Percentiles rank a stretch among this genome's conserved stretches.
Conservation (phyloP, 2,329 filamentous ascomycete genomes). For the Delphinella strobiligena region DNA sequence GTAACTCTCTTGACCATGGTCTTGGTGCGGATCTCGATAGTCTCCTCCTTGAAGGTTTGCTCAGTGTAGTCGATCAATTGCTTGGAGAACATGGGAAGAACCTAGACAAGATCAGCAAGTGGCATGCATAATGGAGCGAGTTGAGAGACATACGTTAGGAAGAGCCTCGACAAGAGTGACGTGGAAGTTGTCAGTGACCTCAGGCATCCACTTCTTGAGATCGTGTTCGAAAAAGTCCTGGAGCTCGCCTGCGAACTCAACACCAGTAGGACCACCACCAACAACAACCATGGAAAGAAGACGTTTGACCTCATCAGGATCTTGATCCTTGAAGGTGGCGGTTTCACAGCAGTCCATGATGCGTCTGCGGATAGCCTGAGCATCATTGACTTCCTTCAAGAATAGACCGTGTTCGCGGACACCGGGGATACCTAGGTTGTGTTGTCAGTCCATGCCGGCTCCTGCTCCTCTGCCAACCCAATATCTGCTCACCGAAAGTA, state of each 20-base stretch:
- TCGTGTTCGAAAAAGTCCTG: constrained; percentile 99
- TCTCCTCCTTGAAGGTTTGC: constrained; percentile 97
- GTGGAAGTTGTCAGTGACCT: constrained; percentile 89
- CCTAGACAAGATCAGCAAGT: constrained; percentile 20
- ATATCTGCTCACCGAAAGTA: constrained; percentile 60
- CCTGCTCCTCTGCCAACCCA: background rate
- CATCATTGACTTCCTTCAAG: constrained; percentile 95
- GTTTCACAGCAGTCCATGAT: constrained; percentile 99
- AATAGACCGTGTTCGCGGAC: constrained; percentile 94
- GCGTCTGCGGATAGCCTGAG: constrained; percentile 90
- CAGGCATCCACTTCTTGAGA: constrained; percentile 94
- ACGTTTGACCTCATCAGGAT: constrained; percentile 75
- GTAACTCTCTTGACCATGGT: constrained; percentile 98
- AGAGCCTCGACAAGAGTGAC: constrained; percentile 96
- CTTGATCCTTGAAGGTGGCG: constrained; percentile 94
- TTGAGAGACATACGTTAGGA: constrained; percentile 51
- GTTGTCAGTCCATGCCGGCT: constrained; percentile 3
- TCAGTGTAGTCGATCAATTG: constrained; percentile 99
- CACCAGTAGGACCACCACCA: constrained; percentile 84
- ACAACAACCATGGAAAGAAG: constrained; percentile 91
- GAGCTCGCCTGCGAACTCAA: constrained; percentile 95
- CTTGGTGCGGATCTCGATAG: constrained; percentile 94
- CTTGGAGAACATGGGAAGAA: constrained; percentile 97
- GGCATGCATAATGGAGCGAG: background rate
- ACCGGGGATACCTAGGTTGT: constrained; percentile 60